Base-by-base conservation (phyloP, 2,329 filamentous ascomycete genomes). In the Cytospora leucostoma region DNA sequence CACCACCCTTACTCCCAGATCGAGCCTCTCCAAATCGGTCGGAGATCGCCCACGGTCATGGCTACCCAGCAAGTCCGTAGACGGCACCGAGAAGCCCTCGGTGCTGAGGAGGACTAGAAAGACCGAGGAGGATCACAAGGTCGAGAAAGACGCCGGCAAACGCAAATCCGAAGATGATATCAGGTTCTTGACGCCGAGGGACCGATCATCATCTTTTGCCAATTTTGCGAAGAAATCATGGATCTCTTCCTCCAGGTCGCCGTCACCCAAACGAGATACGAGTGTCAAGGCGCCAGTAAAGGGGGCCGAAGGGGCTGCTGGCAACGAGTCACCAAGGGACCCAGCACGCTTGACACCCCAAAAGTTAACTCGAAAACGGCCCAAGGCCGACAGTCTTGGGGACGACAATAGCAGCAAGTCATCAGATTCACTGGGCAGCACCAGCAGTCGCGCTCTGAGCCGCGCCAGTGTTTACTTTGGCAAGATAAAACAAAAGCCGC, bases 151-250 rank as follows among this genome's bases (percentile, higher is more conserved):
- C 13, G 52, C 60, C 32, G 37, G 19, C 27, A 66, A 64, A 47
- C 11, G 17, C 17, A 61, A 38, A n/a, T 62, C 50, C 21, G 67
- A 63, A 59, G 68, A 59, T 47, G 69, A 72, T 56, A 72, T 68
- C 6, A 65, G 27, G 33, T 66, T 69, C 54, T 75, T 79, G 53
- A 74, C 74, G 61, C 71, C 76, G 40, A 74, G 74, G 56, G 74
- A 74, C 3, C 73, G 78, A 37, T 76, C 80, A 7, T 78, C 78
- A 59, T 82, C 80, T 49, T 79, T 85, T 67, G 77, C 79, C 56
- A 80, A 76, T 65, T 80, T 84, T 69, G 78, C 82, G 10, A 80
- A 77, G 66, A 78, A 80, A 59, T 80, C 82, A 49, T 86, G 82
- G 83, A 80, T 80, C 21, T 72, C 78, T 4, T 72, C 76, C 44